phyloP scores from a whole-genome alignment of 2,329 filamentous ascomycete species.

The Colletotrichum endophyticum region DNA sequence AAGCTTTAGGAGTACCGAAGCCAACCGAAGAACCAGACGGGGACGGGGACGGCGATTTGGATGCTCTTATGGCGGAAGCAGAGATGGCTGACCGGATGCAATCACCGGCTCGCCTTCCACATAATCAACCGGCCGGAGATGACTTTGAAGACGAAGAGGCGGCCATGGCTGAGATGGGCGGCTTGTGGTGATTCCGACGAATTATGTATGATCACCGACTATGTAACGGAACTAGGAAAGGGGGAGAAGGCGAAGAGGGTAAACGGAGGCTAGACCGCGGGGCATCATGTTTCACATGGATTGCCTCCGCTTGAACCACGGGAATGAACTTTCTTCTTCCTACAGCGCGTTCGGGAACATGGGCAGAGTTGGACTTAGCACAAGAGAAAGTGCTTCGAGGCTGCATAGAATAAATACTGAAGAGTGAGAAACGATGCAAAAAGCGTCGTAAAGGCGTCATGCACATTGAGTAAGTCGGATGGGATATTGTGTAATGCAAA shows the following conservation, averaged over 20 bases:
- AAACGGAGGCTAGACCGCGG: neutral
- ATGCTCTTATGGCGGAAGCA: constrained; percentile 45
- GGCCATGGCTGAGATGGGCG: constrained; percentile 70
- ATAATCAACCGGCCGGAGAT: constrained; percentile 26
- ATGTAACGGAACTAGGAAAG: neutral
- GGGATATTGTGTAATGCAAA: neutral
- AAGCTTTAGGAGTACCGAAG: neutral
- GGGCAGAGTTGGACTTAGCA: neutral
- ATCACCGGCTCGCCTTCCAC: constrained; percentile 13
- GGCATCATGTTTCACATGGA: neutral
- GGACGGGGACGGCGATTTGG: constrained; percentile 46
- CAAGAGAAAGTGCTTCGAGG: neutral
- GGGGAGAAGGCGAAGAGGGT: neutral
- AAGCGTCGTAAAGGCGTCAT: neutral
- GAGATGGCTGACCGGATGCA: constrained; percentile 30
- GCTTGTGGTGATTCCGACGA: constrained; percentile 46
- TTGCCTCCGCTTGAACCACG: neutral
- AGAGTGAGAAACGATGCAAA: neutral
- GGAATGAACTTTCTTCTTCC: neutral
- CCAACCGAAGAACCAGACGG: constrained; percentile 13
- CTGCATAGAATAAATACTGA: neutral
- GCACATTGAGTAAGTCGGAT: neutral
- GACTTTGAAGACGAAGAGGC: constrained; percentile 69
- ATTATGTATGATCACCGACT: neutral
- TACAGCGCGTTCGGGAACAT: neutral